Evolutionary conservation across 2,329 filamentous ascomycete genomes (phyloP).

Genomic region (Trichoderma pleuroti): DNA sequence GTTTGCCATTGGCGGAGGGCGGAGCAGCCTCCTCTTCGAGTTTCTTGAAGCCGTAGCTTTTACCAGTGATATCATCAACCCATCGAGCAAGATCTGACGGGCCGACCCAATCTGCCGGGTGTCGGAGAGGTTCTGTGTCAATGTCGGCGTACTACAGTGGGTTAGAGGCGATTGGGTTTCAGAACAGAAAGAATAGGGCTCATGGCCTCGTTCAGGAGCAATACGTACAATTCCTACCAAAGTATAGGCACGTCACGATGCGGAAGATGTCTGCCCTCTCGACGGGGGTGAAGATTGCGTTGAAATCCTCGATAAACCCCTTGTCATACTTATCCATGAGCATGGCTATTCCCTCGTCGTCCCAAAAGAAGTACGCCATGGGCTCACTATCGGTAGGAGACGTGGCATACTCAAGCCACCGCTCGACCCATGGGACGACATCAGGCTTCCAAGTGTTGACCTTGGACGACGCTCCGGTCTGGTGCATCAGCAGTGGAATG

Average conservation of each 20-base stretch:
- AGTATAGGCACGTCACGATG: constrained; percentile 24
- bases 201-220: background rate
- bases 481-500: constrained; percentile 28
- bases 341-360: constrained; percentile 22
- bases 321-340: constrained; percentile 24
- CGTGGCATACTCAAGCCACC: constrained; percentile 23
- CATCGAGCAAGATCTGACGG: constrained; percentile 23
- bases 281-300: constrained; percentile 22
- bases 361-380: constrained; percentile 29
- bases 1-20: background rate
- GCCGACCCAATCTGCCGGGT: constrained; percentile 24
- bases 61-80: constrained; percentile 22
- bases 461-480: constrained; percentile 23
- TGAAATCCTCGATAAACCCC: constrained; percentile 21
- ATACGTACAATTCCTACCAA: constrained; percentile 27
- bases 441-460: constrained; percentile 22
- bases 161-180: background rate
- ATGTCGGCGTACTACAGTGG: constrained; percentile 26
- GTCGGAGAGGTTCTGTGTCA: constrained; percentile 26
- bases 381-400: constrained; percentile 8
- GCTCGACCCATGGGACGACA: constrained; percentile 24
- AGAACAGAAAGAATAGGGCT: too few species aligned
- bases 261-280: constrained; percentile 27
- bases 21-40: background rate
- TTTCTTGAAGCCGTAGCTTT: constrained; percentile 18